A percentile compares a stretch with the other conserved stretches of the same genome.
These are phyloP conservation scores for Rhizoclosmatium sp. DNA, from an alignment of 192 early-diverging fungal genomes.

Conservation along the genomic window DNA sequence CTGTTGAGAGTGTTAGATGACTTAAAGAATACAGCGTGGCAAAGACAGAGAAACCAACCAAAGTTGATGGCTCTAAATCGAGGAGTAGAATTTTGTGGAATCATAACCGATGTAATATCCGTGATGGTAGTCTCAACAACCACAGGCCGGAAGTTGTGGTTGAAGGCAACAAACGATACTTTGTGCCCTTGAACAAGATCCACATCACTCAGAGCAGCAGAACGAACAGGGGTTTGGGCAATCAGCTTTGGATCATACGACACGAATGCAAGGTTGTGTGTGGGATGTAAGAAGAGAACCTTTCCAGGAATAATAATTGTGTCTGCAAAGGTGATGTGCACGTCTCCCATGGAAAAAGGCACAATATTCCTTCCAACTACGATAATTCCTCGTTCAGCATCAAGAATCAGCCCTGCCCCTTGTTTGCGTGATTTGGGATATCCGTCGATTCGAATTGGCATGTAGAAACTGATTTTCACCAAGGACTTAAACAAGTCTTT, in stretches of 20 bases:
- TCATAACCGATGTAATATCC: conserved; percentile 58
- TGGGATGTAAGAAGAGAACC: conserved; percentile 84
- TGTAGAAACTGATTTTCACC: conserved; percentile 80
- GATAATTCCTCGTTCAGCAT: conserved; percentile 80
- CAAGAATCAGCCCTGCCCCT: conserved; percentile 83
- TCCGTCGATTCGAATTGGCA: conserved; percentile 79
- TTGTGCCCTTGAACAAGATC: conserved; percentile 65
- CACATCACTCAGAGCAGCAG: conserved; percentile 65
- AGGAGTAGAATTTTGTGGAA: conserved; percentile 61
- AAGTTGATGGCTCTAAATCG: conserved; percentile 77
- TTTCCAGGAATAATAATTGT: conserved; percentile 87
- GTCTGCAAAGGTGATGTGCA: conserved; percentile 85
- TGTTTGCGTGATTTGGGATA: conserved; percentile 66
- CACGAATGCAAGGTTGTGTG: conserved; percentile 86
- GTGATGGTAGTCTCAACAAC: conserved; percentile 59
- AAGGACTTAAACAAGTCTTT: conserved; percentile 79
- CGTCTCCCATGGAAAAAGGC: conserved; percentile 78
- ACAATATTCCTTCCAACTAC: conserved; percentile 84
- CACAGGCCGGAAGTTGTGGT: conserved; percentile 61
- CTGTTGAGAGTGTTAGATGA: conserved; percentile 23
- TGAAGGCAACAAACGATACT: conserved; percentile 56
- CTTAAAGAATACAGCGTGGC: not conserved
- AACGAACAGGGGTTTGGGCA: conserved; percentile 76
- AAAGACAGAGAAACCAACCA: conserved; percentile 31
- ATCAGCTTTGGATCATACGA: conserved; percentile 79